phyloP scores from a whole-genome alignment of 495 filamentous ascomycete species.

The Hypoxylon fuscum region DNA sequence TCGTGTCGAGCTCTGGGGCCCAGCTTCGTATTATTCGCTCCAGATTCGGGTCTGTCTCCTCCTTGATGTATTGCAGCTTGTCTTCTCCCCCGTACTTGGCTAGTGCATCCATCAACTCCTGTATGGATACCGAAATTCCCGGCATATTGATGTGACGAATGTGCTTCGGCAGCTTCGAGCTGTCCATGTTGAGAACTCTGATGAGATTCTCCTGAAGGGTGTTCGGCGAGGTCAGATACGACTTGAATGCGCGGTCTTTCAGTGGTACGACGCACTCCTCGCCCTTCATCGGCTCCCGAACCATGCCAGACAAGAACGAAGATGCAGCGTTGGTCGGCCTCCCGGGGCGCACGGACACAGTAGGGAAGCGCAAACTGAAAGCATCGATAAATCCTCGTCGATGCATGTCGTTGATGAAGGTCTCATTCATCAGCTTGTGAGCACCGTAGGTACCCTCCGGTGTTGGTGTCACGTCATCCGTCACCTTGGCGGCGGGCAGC shows the following conservation, averaged over 20 bases:
- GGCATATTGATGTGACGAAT: conserved; percentile 76
- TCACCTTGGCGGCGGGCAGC: conserved; percentile 42
- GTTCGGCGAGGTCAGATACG: conserved; percentile 74
- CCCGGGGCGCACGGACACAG: conserved; percentile 77
- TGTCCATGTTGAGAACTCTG: conserved; percentile 65
- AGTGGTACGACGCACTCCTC: conserved; percentile 71
- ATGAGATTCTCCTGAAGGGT: conserved; percentile 77
- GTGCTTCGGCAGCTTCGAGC: conserved; percentile 62
- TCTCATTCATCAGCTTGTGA: conserved; percentile 81
- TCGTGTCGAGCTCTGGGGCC: conserved; percentile 73
- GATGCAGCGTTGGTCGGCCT: conserved; percentile 79
- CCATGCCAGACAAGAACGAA: conserved; percentile 77
- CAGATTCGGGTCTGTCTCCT: conserved; percentile 70
- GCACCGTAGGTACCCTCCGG: conserved; percentile 79
- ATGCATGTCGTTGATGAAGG: conserved; percentile 78
- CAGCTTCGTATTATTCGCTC: conserved; percentile 79
- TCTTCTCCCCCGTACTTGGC: conserved; percentile 75
- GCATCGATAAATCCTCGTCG: conserved; percentile 75
- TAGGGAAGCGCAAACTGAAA: conserved; percentile 74
- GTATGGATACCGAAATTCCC: conserved; percentile 73
- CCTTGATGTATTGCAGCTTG: conserved; percentile 67
- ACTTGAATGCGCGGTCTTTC: conserved; percentile 64
- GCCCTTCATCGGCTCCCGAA: conserved; percentile 62
- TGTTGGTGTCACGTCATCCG: conserved; percentile 64
- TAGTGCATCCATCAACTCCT: conserved; percentile 80